Conservation (phyloP, 768 basidiomycete genomes). For the Pisolithus microcarpus region DNA sequence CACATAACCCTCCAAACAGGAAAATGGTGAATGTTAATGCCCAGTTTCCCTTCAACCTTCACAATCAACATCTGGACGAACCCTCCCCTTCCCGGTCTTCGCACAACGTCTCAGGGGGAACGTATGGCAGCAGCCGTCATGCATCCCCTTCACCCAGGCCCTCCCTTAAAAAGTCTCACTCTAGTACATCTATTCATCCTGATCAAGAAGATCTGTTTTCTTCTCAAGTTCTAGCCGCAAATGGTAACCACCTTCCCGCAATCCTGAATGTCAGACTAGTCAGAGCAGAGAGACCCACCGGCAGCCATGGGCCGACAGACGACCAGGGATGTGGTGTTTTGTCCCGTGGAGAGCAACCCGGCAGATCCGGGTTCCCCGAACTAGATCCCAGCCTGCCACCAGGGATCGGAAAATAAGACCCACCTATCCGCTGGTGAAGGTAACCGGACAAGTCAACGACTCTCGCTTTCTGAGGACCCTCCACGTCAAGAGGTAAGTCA, state of each 20-base stretch:
- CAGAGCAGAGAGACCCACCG: conserved; percentile 3
- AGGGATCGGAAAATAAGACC: conserved; percentile 1
- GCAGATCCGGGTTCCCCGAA: conserved; percentile 1
- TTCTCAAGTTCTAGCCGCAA: conserved; percentile 7
- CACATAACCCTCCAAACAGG: conserved; percentile 26
- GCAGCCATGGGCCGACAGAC: neutral
- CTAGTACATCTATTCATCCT: conserved; percentile 16
- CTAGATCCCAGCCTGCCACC: neutral
- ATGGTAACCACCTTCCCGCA: neutral
- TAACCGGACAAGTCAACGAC: conserved; percentile 1
- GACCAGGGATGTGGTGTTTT: conserved; percentile 20
- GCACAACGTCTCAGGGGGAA: conserved; percentile 30
- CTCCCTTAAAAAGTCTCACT: conserved; percentile 16
- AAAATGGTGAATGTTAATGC: conserved; percentile 68
- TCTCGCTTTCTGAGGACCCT: conserved; percentile 3
- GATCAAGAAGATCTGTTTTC: conserved; percentile 12
- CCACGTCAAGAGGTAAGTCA: conserved; percentile 12
- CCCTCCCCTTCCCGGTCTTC: conserved; percentile 23
- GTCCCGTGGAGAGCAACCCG: conserved; percentile 9
- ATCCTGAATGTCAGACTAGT: conserved; percentile 23
- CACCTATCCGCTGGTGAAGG: conserved; percentile 1
- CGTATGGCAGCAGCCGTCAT: conserved; percentile 13
- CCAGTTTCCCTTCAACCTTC: conserved; percentile 54
- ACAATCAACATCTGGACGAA: conserved; percentile 30
- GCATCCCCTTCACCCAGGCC: conserved; percentile 16